Conservation (phyloP, 192 early-diverging fungal species). For the Lunasporangiospora selenospora region DNA sequence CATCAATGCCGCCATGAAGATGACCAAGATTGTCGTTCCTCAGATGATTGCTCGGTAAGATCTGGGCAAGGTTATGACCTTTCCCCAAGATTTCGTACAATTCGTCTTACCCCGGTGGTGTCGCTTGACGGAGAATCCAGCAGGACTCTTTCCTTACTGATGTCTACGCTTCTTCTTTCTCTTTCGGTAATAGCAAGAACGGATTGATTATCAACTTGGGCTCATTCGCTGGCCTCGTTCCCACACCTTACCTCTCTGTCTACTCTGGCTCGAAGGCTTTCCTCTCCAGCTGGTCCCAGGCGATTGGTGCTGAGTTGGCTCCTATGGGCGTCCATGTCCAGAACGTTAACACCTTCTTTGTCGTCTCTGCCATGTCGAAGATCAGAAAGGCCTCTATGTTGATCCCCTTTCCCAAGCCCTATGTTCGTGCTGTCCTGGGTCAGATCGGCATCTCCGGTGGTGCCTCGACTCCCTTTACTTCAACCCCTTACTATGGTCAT, state of each 20-base stretch:
- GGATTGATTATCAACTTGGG: conserved; percentile 95
- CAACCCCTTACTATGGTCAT: conserved; percentile 74
- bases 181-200: conserved; percentile 52
- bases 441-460: conserved; percentile 76
- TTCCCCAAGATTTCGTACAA: too few relatives aligned
- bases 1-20: conserved; percentile 79
- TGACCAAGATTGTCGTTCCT: conserved; percentile 82
- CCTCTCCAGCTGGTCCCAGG: conserved; percentile 88
- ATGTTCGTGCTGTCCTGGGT: conserved; percentile 73
- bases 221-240: conserved; percentile 86
- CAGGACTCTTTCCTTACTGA: too few relatives aligned
- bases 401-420: conserved; percentile 82
- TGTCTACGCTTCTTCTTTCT: conserved; percentile 12
- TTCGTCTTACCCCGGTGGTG: too few relatives aligned
- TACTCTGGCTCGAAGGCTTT: conserved; percentile 97
- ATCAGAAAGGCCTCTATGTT: conserved; percentile 81
- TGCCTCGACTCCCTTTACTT: conserved; percentile 63
- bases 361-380: conserved; percentile 94
- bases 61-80: too few relatives aligned
- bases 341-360: conserved; percentile 96
- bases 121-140: too few relatives aligned
- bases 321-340: conserved; percentile 81
- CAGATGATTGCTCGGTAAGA: conserved; percentile 74
- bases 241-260: conserved; percentile 84
- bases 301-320: conserved; percentile 81